Percentiles rank a stretch among this genome's conserved stretches.
These are phyloP conservation scores for Sophora flavescens DNA, from an alignment of 306 rosid genomes.

Conservation along the genomic window DNA sequence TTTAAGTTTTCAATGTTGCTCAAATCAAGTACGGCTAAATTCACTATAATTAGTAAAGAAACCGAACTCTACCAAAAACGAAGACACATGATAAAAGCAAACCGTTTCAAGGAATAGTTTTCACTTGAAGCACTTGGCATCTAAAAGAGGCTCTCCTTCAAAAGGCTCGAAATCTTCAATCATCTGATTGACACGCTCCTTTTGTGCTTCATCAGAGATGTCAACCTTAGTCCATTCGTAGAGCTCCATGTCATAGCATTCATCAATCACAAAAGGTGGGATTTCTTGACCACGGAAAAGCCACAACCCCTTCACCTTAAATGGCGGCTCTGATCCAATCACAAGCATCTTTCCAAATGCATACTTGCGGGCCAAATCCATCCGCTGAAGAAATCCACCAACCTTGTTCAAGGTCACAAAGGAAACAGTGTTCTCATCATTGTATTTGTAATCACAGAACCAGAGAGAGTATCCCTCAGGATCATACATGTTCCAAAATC, in stretches of 20 bases:
- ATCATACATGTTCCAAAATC: slow-evolving; percentile 93
- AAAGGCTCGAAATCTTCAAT: slow-evolving; percentile 80
- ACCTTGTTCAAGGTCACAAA: slow-evolving; percentile 81
- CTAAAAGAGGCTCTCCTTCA: slow-evolving; percentile 78
- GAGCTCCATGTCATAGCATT: slow-evolving; percentile 90
- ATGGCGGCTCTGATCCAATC: slow-evolving; percentile 78
- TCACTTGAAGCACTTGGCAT: slow-evolving; percentile 86
- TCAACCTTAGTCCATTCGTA: slow-evolving; percentile 81
- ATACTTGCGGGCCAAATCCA: slow-evolving; percentile 84
- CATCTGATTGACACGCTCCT: slow-evolving; percentile 80
- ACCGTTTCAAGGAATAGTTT: not conserved
- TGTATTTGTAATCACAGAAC: slow-evolving; percentile 88
- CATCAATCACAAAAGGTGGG: slow-evolving; percentile 69
- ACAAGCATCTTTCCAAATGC: slow-evolving; percentile 90
- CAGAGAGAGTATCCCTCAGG: slow-evolving; percentile 88
- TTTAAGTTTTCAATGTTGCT: slow-evolving; percentile 2
- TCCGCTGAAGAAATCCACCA: slow-evolving; percentile 77
- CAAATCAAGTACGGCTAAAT: slow-evolving; percentile 31
- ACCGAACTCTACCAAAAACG: slow-evolving; percentile 36
- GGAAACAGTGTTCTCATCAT: slow-evolving; percentile 79
- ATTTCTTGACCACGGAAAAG: slow-evolving; percentile 89
- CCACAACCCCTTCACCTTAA: slow-evolving; percentile 88
- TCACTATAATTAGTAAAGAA: not conserved
- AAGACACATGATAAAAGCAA: slow-evolving; percentile 34
- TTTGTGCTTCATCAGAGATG: slow-evolving; percentile 66